A percentile compares a stretch with the other conserved stretches of the same genome.
These are phyloP conservation scores for Sporobolus alterniflorus DNA, from an alignment of 202 grass and related monocot genomes.

Conservation along the genomic window DNA sequence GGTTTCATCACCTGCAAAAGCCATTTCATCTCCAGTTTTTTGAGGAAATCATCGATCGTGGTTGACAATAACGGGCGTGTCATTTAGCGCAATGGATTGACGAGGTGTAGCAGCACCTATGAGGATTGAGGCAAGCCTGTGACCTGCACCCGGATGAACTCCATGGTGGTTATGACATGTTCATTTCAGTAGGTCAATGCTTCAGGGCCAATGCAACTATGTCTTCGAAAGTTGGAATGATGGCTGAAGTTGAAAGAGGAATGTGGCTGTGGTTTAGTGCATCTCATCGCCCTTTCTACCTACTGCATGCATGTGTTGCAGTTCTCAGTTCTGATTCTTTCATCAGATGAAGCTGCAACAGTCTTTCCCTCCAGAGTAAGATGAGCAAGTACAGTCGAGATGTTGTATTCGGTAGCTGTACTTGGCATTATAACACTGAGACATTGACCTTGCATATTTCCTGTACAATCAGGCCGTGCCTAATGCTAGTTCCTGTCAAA, in stretches of 20 bases:
- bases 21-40: conserved; percentile 32
- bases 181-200: conserved; percentile 46
- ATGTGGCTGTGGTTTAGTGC: conserved; percentile 12
- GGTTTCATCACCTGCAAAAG: conserved; percentile 26
- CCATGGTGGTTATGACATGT: conserved; percentile 33
- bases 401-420: conserved; percentile 10
- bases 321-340: conserved; percentile 1
- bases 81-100: conserved; percentile 33
- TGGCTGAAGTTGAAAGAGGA: conserved; percentile 42
- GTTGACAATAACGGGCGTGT: no score
- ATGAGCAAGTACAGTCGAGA: conserved; percentile 31
- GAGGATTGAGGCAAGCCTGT: conserved; percentile 35
- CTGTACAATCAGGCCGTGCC: conserved; percentile 5
- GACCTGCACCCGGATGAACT: conserved; percentile 26
- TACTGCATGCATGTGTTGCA: conserved; percentile 44
- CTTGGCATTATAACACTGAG: conserved; percentile 11
- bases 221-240: conserved; percentile 54
- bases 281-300: conserved; percentile 28
- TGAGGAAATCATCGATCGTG: not conserved
- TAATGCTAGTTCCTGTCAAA: conserved; percentile 19
- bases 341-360: conserved; percentile 27
- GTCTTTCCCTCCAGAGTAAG: conserved; percentile 47
- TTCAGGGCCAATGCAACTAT: conserved; percentile 39
- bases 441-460: conserved; percentile 10
- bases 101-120: conserved; percentile 19